Percentiles rank a stretch among this genome's conserved stretches.
These are phyloP conservation scores for Elaeis oleifera DNA, from an alignment of 202 grass and related monocot species.

Conservation along the genomic window DNA sequence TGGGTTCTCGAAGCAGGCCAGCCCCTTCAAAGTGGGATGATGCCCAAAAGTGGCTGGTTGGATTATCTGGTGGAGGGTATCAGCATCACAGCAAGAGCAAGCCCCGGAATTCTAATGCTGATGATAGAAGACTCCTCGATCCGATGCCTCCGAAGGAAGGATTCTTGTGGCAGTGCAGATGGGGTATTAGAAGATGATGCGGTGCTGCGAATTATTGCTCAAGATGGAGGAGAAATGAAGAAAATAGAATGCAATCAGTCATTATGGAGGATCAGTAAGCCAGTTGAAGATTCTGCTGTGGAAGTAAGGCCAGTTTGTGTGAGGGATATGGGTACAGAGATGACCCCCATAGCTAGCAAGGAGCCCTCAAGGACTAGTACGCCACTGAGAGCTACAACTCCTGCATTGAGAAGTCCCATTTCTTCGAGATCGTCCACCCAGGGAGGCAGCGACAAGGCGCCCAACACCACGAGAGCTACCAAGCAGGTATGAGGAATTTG, in stretches of 20 bases:
- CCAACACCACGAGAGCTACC: neutral
- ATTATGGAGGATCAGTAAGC: neutral
- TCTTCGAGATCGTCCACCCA: neutral
- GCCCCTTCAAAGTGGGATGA: conserved; percentile 61
- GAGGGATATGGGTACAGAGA: conserved; percentile 51
- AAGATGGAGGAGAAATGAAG: conserved; percentile 21
- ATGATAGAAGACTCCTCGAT: conserved; percentile 29
- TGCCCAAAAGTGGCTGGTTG: conserved; percentile 45
- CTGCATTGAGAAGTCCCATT: neutral
- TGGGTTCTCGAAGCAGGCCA: conserved; percentile 28
- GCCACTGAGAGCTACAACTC: neutral
- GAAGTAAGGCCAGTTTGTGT: conserved; percentile 16
- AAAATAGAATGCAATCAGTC: conserved; percentile 19
- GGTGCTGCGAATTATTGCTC: neutral
- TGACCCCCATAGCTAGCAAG: conserved; percentile 42
- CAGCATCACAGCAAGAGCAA: conserved; percentile 3
- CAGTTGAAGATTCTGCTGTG: neutral
- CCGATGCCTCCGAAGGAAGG: conserved; percentile 20
- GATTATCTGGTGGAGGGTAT: neutral
- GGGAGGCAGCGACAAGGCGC: neutral
- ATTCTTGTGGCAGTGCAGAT: conserved; percentile 20
- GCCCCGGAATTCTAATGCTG: conserved; percentile 33
- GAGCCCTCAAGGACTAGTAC: conserved; percentile 47
- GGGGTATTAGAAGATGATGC: neutral
- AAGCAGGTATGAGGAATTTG: neutral